A percentile compares a stretch with the other conserved stretches of the same genome.
Conservation (phyloP, 768 basidiomycete species). For the Chalciporus piperatus region DNA sequence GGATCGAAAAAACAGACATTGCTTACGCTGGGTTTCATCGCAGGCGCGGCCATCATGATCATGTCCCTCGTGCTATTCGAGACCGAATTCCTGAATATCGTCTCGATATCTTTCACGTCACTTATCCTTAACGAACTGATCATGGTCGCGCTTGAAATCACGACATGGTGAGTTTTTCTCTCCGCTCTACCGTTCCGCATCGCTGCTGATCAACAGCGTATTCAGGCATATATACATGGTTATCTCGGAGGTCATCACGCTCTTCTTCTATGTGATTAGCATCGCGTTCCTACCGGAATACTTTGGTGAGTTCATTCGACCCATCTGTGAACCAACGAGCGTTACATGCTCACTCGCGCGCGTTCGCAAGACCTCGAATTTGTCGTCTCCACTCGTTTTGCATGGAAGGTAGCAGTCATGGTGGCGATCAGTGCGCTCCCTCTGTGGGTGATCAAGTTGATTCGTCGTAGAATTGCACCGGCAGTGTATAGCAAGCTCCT, state of each 20-base stretch:
- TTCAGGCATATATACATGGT: constrained; percentile 94
- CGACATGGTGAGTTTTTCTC: constrained; percentile 70
- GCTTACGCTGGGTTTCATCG: background rate
- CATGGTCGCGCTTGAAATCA: constrained; percentile 98
- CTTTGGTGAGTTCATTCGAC: constrained; percentile 66
- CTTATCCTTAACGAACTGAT: constrained; percentile 95
- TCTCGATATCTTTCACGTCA: constrained; percentile 96
- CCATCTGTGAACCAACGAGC: background rate
- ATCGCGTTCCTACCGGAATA: constrained; percentile 95
- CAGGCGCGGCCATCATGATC: constrained; percentile 98
- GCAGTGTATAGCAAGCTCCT: constrained; percentile 91
- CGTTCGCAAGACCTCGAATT: constrained; percentile 75
- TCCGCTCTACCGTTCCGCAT: background rate
- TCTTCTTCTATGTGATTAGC: constrained; percentile 84
- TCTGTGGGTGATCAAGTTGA: constrained; percentile 84
- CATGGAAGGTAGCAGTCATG: constrained; percentile 94
- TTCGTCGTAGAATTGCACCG: constrained; percentile 83
- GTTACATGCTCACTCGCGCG: constrained; percentile 1
- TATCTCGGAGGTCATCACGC: constrained; percentile 83
- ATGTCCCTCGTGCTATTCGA: constrained; percentile 95
- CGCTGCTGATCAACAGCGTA: background rate
- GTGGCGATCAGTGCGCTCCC: constrained; percentile 93
- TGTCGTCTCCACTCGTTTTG: constrained; percentile 82
- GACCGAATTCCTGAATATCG: constrained; percentile 96
- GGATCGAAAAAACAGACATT: background rate